Base-by-base conservation (phyloP, 805 yeast genomes). In the Saturnispora serradocipensis region DNA sequence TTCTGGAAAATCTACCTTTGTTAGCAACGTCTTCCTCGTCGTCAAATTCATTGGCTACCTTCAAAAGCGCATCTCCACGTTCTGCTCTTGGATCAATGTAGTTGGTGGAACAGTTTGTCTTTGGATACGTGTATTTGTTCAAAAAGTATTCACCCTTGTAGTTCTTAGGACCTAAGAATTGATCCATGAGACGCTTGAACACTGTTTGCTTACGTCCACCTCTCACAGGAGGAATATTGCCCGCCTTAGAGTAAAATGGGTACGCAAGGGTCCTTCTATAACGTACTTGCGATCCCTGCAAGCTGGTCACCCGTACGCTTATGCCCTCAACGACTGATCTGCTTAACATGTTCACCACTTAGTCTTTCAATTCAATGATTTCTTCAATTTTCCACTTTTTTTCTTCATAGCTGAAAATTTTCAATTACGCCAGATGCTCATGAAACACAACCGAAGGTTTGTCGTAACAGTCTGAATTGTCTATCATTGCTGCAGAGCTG, bases 161-260 rank as follows among this genome's bases (percentile, higher is more conserved):
- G 68, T 88, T 88, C 65, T 75, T 79, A 38, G 91, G 91, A 3
- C 97, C 97, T 52, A 89, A 71, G 70, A 88, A 89, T 57, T 76
- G 79, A 58, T 80, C 78, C 77, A 88, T 72, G 39, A 81, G 80
- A 64, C 78, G 74, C 60, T 78, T 78, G 63, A 84, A 73, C 53
- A 76, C 78, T 8, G 86, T 75, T 56, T 65, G 69, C 48, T 72
- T 75, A 54, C 69, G 67, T 54, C 66, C 62, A 57, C 66, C 53
- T 50, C 65, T 58, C 22, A 63, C 50, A 25, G 67, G 66, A 34
- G 68, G 67, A 71, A 72, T 60, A 65, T 71, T 56, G 53, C 70
- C 70, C 50, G 72, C 68, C 53, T 69, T 72, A n/a, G 74, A 73
- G 57, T 76, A 78, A 43, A 66, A 66, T 9, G 83, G 83, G 58